Base-by-base conservation (phyloP, 2,329 filamentous ascomycete genomes). In the Dactylellina drechsleri region DNA sequence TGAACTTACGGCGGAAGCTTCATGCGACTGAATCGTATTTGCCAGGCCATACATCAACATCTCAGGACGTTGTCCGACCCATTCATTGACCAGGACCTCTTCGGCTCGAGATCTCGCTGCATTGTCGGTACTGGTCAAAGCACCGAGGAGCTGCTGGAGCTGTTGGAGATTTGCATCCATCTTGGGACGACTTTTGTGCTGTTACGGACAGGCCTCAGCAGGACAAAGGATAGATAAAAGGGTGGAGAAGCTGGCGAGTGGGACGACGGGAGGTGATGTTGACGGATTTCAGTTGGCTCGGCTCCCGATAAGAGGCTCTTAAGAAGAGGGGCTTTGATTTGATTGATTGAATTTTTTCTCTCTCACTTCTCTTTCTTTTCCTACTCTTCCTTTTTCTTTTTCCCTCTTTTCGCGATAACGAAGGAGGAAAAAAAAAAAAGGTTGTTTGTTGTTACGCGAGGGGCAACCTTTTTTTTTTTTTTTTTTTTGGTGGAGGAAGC, bases 1-100 rank as follows among this genome's bases (percentile, higher is more conserved):
- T 40, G 36, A 61, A 83, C 87, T 83, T 86, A 95, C 92, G 73
- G 87, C 85, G 78, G 88, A 85, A 80, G 94, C 89, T 78, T 88
- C 87, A n/a, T 91, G 89, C 77, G 87, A 89, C 80, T 92, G 89
- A 79, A 97, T 67, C 83, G 98, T 94, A 84, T 98, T 95, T 47
- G 91, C 93, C 79, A 99, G 85, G 78, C 93, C 95, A 91, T 98
- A 95, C 81, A 99, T 85, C 79, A 98, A 86, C 79, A 96, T 87
- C 80, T 97, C 93, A 41, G 95, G 93, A 76, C 91, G 88, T 68
- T 88, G 86, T 76, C 85, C 84, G 41, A 93, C 91, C 95, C 95
- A 99, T 85, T 93, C 93, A 83, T 88, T 92, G 82, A 92, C 92
- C 77, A 99, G 85, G 82, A 93, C 91, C 78, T 96, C 92, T 83